Percentiles rank a stretch among this genome's conserved stretches.
These are phyloP conservation scores for Chalciporus pseudorubinellus DNA, from an alignment of 768 basidiomycete genomes.

Conservation along the genomic window DNA sequence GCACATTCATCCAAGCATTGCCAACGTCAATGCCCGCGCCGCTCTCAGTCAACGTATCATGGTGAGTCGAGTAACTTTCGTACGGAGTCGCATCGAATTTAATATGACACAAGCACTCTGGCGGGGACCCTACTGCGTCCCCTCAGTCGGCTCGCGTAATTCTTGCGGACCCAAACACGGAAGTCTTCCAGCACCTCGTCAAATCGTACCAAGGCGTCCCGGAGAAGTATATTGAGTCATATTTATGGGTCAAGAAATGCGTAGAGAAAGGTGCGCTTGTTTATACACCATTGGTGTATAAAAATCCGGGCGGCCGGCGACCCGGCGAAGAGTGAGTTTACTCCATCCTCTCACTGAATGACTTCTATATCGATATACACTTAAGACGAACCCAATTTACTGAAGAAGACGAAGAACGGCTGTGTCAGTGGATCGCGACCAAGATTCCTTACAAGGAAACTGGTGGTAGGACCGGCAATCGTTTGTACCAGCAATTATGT, in stretches of 20 bases:
- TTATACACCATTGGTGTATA: slow-evolving; percentile 77
- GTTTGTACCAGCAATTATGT: slow-evolving; percentile 77
- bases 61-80: slow-evolving; percentile 38
- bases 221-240: slow-evolving; percentile 76
- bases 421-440: slow-evolving; percentile 76
- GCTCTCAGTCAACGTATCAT: slow-evolving; percentile 68
- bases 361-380: not conserved
- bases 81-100: not conserved
- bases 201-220: slow-evolving; percentile 67
- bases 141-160: slow-evolving; percentile 72
- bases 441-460: slow-evolving; percentile 85
- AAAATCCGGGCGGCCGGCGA: slow-evolving; percentile 79
- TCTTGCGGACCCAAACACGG: slow-evolving; percentile 76
- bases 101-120: slow-evolving; percentile 59
- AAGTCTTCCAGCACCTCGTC: slow-evolving; percentile 70
- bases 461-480: slow-evolving; percentile 78
- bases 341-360: not conserved
- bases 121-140: slow-evolving; percentile 72
- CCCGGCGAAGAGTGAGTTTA: slow-evolving; percentile 73
- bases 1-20: slow-evolving; percentile 80
- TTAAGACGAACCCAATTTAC: slow-evolving; percentile 75
- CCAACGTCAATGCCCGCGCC: slow-evolving; percentile 69
- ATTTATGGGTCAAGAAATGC: slow-evolving; percentile 82
- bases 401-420: slow-evolving; percentile 68
- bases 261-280: slow-evolving; percentile 63